A percentile compares a stretch with the other conserved stretches of the same genome.
Conservation (phyloP, 2,329 filamentous ascomycete genomes). For the Fusarium irregulare region DNA sequence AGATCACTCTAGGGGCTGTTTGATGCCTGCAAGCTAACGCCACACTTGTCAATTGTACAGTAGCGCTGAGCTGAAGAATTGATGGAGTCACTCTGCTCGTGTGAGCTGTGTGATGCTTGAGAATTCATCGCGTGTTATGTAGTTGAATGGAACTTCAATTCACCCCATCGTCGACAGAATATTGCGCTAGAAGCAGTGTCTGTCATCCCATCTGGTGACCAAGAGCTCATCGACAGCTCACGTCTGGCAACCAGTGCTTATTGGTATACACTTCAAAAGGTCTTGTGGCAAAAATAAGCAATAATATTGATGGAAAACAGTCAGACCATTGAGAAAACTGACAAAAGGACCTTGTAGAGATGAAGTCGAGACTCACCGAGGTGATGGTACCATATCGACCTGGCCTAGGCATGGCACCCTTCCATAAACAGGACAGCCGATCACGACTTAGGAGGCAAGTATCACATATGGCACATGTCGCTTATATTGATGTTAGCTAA, state of each 20-base stretch:
- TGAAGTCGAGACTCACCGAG: background rate
- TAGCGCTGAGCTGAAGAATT: background rate
- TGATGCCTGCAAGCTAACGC: constrained; percentile 13
- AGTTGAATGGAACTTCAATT: background rate
- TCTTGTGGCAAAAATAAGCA: background rate
- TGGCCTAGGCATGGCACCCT: background rate
- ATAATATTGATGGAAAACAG: background rate
- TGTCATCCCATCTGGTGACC: background rate
- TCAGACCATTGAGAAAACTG: background rate
- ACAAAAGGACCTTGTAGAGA: background rate
- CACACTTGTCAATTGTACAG: constrained; percentile 20
- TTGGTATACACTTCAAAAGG: background rate
- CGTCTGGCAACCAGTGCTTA: background rate
- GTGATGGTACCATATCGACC: background rate
- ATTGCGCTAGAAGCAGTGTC: background rate
- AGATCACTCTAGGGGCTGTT: constrained; percentile 6
- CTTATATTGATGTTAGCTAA: background rate
- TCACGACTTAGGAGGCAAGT: background rate
- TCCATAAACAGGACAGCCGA: background rate
- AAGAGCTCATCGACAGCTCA: background rate
- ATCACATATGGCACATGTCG: background rate
- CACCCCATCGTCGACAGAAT: too few relatives aligned
- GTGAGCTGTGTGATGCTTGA: background rate
- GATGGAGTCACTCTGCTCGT: background rate
- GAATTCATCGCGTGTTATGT: background rate